Evolutionary conservation across 306 rosid species (phyloP).

Genomic region (Arachis stenosperma): DNA sequence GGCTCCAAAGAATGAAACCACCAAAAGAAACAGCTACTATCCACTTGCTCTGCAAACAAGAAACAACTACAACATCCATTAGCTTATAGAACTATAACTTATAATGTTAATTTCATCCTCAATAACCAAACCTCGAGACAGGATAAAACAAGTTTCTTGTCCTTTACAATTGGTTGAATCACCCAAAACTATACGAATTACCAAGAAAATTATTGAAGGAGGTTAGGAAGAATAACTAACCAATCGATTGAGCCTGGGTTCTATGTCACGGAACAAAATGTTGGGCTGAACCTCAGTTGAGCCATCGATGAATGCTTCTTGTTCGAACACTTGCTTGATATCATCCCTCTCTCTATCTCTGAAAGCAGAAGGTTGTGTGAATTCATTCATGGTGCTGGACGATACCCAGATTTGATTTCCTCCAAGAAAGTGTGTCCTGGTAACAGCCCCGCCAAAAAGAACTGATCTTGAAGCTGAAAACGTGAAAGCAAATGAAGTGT

Average conservation of each 20-base stretch:
- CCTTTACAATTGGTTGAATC: neutral
- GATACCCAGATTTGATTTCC: slow-evolving; percentile 34
- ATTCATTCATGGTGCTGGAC: slow-evolving; percentile 46
- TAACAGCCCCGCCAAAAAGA: slow-evolving; percentile 35
- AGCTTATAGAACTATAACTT: slow-evolving; percentile 14
- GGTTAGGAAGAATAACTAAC: slow-evolving; percentile 47
- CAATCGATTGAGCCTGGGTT: slow-evolving; percentile 65
- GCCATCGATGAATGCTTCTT: slow-evolving; percentile 57
- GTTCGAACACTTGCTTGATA: slow-evolving; percentile 51
- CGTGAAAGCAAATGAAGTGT: slow-evolving; percentile 28
- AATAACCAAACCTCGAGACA: neutral
- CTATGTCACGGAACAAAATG: slow-evolving; percentile 40
- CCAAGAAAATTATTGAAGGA: too few species aligned
- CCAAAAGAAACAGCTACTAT: slow-evolving; percentile 59
- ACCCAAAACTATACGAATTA: too few species aligned
- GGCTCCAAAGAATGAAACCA: slow-evolving; percentile 70
- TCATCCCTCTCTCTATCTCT: slow-evolving; percentile 50
- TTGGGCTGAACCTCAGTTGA: slow-evolving; percentile 39
- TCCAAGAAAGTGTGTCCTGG: slow-evolving; percentile 26
- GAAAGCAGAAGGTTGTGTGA: slow-evolving; percentile 38
- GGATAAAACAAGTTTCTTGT: slow-evolving; percentile 7
- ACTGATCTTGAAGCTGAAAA: slow-evolving; percentile 46
- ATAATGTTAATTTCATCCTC: slow-evolving; percentile 22
- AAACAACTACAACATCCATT: slow-evolving; percentile 39
- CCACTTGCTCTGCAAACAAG: slow-evolving; percentile 86